Conservation (phyloP, 202 grass and related monocot species). For the Setaria italica region DNA sequence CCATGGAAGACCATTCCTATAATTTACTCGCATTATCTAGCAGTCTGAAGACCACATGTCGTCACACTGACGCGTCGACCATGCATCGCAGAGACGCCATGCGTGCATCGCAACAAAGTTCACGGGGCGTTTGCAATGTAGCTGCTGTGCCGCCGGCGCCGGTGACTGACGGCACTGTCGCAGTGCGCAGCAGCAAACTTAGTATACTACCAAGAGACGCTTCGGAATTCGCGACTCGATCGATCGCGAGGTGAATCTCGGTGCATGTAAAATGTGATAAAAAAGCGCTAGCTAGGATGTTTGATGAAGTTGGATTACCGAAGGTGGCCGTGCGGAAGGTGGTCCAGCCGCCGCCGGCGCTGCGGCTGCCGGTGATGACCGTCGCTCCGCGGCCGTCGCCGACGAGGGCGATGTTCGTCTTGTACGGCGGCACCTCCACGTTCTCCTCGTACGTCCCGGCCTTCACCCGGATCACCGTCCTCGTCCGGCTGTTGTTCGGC, state of each 20-base stretch:
- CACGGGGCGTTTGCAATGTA: slow-evolving; percentile 14
- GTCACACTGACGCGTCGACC: not conserved
- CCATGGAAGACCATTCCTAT: not conserved
- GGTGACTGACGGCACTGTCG: not conserved
- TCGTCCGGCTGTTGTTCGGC: slow-evolving; percentile 57
- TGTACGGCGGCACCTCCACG: slow-evolving; percentile 64
- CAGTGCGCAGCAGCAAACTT: not conserved
- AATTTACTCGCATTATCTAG: not conserved
- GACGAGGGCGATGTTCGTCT: slow-evolving; percentile 74
- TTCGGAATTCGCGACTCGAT: no score
- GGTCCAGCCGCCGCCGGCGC: slow-evolving; percentile 71
- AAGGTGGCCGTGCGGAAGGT: slow-evolving; percentile 86
- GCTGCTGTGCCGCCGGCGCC: not conserved
- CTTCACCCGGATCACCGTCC: slow-evolving; percentile 66
- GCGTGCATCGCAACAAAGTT: no score
- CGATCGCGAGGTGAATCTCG: no score
- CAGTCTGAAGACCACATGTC: slow-evolving; percentile 7
- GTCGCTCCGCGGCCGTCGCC: slow-evolving; percentile 70
- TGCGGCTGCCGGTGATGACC: slow-evolving; percentile 73
- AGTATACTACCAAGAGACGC: no score
- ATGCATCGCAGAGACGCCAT: no score
- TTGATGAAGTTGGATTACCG: slow-evolving; percentile 44
- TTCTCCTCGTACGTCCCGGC: slow-evolving; percentile 88
- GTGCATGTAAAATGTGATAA: not conserved
- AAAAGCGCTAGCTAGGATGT: no score